phyloP scores from a whole-genome alignment of 2,329 filamentous ascomycete species.

The Colletotrichum godetiae region DNA sequence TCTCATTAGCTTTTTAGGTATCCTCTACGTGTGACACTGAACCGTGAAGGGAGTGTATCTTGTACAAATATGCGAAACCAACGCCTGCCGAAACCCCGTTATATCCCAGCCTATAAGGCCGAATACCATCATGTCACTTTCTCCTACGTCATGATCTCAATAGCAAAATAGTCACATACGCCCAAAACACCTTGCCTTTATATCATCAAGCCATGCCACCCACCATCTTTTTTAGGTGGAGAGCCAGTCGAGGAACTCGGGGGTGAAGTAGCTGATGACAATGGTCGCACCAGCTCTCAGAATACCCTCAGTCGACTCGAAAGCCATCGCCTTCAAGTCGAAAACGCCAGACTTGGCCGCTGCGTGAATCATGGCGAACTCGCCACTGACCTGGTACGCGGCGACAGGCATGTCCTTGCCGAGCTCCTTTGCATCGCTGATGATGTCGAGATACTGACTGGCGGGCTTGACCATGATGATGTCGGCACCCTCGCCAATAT shows the following conservation, averaged over 20 bases:
- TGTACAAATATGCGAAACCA: constrained; percentile 2
- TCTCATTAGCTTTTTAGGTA: constrained; percentile 27
- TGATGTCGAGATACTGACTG: constrained; percentile 95
- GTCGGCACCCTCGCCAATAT: constrained; percentile 94
- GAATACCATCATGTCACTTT: neutral
- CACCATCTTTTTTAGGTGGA: constrained; percentile 52
- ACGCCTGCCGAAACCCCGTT: constrained; percentile 10
- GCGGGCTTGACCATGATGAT: constrained; percentile 99
- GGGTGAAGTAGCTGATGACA: constrained; percentile 93
- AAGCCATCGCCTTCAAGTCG: constrained; percentile 92
- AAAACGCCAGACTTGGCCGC: constrained; percentile 97
- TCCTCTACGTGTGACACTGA: constrained; percentile 21
- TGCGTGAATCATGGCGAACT: constrained; percentile 98
- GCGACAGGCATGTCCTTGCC: constrained; percentile 92
- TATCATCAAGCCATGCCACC: constrained; percentile 4
- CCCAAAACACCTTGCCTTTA: constrained; percentile 27
- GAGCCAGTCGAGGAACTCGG: constrained; percentile 78
- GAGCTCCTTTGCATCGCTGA: constrained; percentile 95
- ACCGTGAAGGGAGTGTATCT: constrained; percentile 8
- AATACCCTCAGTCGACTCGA: constrained; percentile 94
- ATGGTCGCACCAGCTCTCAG: constrained; percentile 93
- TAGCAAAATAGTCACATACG: neutral
- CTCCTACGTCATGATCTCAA: neutral
- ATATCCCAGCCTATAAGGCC: neutral
- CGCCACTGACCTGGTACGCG: constrained; percentile 96